These are phyloP conservation scores for Fusarium irregulare DNA, from an alignment of 2,329 filamentous ascomycete species.

Conservation along the genomic window DNA sequence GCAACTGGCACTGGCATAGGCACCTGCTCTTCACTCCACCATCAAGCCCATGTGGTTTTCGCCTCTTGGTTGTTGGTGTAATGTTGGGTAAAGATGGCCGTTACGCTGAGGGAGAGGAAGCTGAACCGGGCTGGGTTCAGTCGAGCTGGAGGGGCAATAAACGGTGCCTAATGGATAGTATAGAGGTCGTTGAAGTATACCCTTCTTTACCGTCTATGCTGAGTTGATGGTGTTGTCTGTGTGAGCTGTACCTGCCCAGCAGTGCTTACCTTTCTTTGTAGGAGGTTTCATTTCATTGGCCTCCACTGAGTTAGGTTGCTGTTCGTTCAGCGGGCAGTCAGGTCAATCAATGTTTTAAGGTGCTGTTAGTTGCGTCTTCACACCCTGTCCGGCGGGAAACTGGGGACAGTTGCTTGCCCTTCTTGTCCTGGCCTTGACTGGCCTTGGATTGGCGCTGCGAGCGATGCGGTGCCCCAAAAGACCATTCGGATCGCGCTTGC, in stretches of 20 bases:
- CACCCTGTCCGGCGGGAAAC: conserved; percentile 27
- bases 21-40: conserved; percentile 20
- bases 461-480: conserved; percentile 16
- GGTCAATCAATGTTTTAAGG: conserved; percentile 5
- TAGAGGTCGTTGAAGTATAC: conserved; percentile 1
- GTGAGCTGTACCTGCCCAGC: conserved; percentile 5
- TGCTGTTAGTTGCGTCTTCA: conserved; percentile 25
- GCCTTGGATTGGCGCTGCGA: conserved; percentile 30
- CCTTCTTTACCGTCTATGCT: conserved; percentile 13
- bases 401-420: conserved; percentile 35
- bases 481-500: conserved; percentile 38
- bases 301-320: background rate
- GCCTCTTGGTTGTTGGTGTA: conserved; percentile 16
- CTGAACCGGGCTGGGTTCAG: background rate
- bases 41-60: conserved; percentile 2
- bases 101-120: background rate
- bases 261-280: background rate
- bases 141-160: conserved; percentile 1
- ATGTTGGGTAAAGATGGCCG: conserved; percentile 1
- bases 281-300: background rate
- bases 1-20: conserved; percentile 20
- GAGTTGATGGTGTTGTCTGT: conserved; percentile 26
- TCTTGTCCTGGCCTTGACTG: conserved; percentile 2
- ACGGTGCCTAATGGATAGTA: background rate
- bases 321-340: background rate